Conservation (phyloP, 805 yeast species). For the Candida andamanensis region DNA sequence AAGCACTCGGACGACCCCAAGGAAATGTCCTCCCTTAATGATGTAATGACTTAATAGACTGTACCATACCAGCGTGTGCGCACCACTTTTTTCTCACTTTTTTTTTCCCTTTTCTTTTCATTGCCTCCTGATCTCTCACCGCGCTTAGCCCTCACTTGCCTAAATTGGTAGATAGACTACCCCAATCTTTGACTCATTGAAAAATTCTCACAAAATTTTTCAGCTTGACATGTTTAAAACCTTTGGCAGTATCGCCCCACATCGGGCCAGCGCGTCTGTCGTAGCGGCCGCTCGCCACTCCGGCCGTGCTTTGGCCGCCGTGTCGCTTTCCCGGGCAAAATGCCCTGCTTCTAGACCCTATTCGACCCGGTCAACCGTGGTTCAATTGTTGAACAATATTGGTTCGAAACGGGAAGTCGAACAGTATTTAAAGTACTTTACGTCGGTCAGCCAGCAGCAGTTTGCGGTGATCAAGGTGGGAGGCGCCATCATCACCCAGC, state of each 20-base stretch:
- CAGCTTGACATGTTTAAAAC: no score
- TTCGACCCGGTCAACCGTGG: conserved; percentile 90
- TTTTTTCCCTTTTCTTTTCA: no score
- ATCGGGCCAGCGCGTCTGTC: no score
- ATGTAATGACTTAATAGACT: no score
- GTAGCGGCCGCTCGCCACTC: no score
- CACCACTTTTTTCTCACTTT: no score
- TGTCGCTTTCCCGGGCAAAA: background rate
- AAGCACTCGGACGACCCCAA: conserved; percentile 1
- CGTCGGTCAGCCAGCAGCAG: conserved; percentile 93
- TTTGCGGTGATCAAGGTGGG: conserved; percentile 99
- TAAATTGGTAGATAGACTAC: conserved; percentile 25
- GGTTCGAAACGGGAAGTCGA: conserved; percentile 98
- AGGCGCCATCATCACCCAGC: conserved; percentile 97
- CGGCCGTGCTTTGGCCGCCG: background rate
- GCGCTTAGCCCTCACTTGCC: conserved; percentile 29
- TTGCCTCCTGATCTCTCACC: conserved; percentile 26
- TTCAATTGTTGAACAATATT: conserved; percentile 89
- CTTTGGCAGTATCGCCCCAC: background rate
- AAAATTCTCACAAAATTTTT: conserved; percentile 8
- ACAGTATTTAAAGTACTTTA: conserved; percentile 93
- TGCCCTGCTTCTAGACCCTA: conserved; percentile 8
- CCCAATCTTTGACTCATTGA: conserved; percentile 10
- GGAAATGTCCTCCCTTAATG: no score
- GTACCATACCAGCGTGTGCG: no score